phyloP scores from a whole-genome alignment of 1,139 yeast species.

The Debaryomycetaceae sp. region DNA sequence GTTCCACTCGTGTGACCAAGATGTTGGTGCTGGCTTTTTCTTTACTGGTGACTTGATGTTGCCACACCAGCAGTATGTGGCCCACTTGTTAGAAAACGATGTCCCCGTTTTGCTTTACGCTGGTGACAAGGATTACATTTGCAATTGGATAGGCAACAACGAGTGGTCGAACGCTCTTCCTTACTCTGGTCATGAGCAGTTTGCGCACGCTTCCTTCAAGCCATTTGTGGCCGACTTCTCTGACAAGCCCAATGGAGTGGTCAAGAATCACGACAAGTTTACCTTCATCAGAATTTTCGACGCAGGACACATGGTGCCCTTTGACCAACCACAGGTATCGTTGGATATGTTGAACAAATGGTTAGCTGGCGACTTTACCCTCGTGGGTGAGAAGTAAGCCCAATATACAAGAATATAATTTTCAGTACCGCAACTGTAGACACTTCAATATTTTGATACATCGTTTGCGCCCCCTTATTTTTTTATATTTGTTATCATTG shows the following conservation, averaged over 20 bases:
- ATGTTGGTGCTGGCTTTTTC: slow-evolving; percentile 10
- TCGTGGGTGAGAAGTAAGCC: slow-evolving; percentile 4
- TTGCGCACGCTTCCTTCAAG: slow-evolving; percentile 19
- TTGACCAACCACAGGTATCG: slow-evolving; percentile 10
- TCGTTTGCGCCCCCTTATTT: no score
- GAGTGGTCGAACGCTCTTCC: slow-evolving; percentile 15
- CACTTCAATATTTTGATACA: no score
- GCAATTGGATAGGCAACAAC: slow-evolving; percentile 19
- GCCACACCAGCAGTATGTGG: slow-evolving; percentile 12
- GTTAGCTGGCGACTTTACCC: slow-evolving; percentile 11
- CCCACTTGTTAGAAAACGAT: slow-evolving; percentile 11
- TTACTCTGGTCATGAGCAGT: slow-evolving; percentile 16
- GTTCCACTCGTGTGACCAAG: slow-evolving; percentile 8
- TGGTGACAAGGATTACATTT: slow-evolving; percentile 17
- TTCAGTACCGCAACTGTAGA: background rate
- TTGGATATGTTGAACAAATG: slow-evolving; percentile 12
- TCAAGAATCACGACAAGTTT: slow-evolving; percentile 11
- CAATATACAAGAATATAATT: background rate
- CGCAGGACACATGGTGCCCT: slow-evolving; percentile 14
- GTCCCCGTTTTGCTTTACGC: slow-evolving; percentile 15
- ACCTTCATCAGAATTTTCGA: slow-evolving; percentile 12
- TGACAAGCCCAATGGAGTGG: slow-evolving; percentile 8
- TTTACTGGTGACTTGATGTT: slow-evolving; percentile 11
- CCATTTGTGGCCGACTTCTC: slow-evolving; percentile 28
- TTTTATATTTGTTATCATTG: no score